phyloP scores from a whole-genome alignment of 2,329 filamentous ascomycete species.

The Juglanconis oblonga region DNA sequence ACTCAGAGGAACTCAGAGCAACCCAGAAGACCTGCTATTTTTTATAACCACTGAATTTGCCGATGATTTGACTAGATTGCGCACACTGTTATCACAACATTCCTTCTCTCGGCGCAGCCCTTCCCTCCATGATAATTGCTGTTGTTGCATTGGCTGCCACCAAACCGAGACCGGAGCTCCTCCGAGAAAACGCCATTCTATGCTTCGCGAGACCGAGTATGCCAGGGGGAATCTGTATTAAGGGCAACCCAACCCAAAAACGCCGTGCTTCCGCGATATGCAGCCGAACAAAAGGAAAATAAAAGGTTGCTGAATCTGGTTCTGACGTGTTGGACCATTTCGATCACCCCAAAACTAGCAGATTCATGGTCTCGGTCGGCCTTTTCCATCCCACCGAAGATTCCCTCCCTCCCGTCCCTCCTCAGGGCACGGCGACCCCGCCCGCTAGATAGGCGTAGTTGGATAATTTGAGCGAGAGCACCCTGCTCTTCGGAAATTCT shows the following conservation, averaged over 20 bases:
- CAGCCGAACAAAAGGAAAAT: not conserved
- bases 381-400: not conserved
- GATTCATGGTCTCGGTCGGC: not conserved
- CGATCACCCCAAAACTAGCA: not conserved
- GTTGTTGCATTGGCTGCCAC: not conserved
- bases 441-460: conserved; percentile 53
- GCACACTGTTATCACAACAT: no score
- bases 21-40: no score
- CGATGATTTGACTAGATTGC: no score
- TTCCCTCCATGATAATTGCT: no score
- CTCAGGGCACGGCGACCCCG: conserved; percentile 31
- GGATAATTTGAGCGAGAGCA: conserved; percentile 54
- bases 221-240: conserved; percentile 13
- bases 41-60: no score
- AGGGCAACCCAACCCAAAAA: conserved; percentile 9
- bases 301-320: not conserved
- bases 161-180: not conserved
- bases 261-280: conserved; percentile 15
- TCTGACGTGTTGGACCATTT: not conserved
- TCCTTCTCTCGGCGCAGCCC: no score
- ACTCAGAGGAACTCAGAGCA: no score
- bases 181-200: conserved; percentile 10
- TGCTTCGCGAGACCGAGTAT: conserved; percentile 10
- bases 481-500: conserved; percentile 50
- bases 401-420: not conserved